Conservation (phyloP, 1,139 yeast species). For the Chernovozyma sophiae-reginae region DNA sequence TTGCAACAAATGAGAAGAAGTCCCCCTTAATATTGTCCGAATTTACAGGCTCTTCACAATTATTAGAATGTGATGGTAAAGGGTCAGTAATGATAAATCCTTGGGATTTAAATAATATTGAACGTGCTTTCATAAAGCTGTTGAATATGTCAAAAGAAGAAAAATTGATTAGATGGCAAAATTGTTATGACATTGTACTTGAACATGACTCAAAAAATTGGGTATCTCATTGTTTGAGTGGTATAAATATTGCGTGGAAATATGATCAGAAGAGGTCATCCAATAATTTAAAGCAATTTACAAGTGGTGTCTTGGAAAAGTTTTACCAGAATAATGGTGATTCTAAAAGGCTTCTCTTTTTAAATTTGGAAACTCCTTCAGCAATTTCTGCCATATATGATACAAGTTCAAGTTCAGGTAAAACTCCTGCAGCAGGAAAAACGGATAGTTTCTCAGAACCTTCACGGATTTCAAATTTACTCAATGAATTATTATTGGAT, state of each 20-base stretch:
- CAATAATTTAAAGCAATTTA: conserved; percentile 24
- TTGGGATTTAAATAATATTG: conserved; percentile 72
- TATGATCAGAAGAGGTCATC: conserved; percentile 38
- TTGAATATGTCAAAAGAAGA: conserved; percentile 62
- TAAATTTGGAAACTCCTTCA: conserved; percentile 48
- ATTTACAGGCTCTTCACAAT: conserved; percentile 89
- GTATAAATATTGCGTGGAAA: conserved; percentile 62
- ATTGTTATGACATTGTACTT: conserved; percentile 53
- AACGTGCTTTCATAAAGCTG: conserved; percentile 58
- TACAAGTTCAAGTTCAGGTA: conserved; percentile 8
- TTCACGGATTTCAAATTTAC: conserved; percentile 46
- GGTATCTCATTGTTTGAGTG: conserved; percentile 57
- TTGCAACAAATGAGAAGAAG: conserved; percentile 65
- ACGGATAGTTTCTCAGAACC: conserved; percentile 34
- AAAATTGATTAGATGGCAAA: conserved; percentile 57
- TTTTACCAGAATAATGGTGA: conserved; percentile 27
- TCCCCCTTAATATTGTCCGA: conserved; percentile 88
- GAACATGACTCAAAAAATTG: conserved; percentile 72
- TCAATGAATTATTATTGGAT: conserved; percentile 46
- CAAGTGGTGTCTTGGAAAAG: conserved; percentile 28
- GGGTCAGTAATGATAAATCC: conserved; percentile 86
- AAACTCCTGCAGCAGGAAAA: conserved; percentile 21
- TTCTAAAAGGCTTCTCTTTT: conserved; percentile 48
- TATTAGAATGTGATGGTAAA: conserved; percentile 46
- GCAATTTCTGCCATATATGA: conserved; percentile 21